These are phyloP conservation scores for Rugonectria rugulosa DNA, from an alignment of 2,329 filamentous ascomycete species.

Conservation along the genomic window DNA sequence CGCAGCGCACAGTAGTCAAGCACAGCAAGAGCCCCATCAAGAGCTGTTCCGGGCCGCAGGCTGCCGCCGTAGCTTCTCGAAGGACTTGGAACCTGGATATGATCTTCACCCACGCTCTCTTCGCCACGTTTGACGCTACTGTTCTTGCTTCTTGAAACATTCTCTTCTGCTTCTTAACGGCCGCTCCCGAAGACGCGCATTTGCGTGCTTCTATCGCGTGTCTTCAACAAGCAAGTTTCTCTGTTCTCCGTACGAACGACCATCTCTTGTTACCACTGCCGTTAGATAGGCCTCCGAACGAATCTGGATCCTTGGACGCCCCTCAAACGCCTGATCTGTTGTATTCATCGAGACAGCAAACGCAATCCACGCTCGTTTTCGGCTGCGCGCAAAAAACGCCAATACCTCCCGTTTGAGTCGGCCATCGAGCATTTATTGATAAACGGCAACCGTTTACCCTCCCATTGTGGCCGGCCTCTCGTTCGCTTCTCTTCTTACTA, in stretches of 20 bases:
- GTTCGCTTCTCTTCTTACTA: constrained; percentile 21
- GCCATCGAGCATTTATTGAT: constrained; percentile 1
- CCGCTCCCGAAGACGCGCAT: constrained; percentile 25
- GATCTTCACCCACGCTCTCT: constrained; percentile 17
- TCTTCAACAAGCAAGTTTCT: constrained; percentile 25
- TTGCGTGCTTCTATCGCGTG: constrained; percentile 26
- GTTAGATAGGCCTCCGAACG: constrained; percentile 17
- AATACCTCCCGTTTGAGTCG: constrained; percentile 3
- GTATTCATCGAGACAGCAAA: constrained; percentile 20
- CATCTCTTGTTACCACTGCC: constrained; percentile 1
- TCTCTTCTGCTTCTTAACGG: constrained; percentile 28
- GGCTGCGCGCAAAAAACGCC: constrained; percentile 19
- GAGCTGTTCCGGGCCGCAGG: constrained; percentile 9
- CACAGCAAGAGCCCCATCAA: constrained; percentile 2
- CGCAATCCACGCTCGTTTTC: constrained; percentile 20
- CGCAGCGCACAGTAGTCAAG: constrained; percentile 18
- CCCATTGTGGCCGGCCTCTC: constrained; percentile 23
- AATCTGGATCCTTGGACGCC: constrained; percentile 11
- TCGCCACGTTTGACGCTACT: constrained; percentile 21
- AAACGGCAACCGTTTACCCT: constrained; percentile 11
- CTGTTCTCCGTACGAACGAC: background rate
- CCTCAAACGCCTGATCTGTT: constrained; percentile 12
- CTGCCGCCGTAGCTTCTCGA: constrained; percentile 17
- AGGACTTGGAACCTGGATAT: constrained; percentile 20
- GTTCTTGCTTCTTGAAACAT: constrained; percentile 30